A percentile compares a stretch with the other conserved stretches of the same genome.
These are phyloP conservation scores for Rubroboletus satanas DNA, from an alignment of 768 basidiomycete species.

Conservation along the genomic window DNA sequence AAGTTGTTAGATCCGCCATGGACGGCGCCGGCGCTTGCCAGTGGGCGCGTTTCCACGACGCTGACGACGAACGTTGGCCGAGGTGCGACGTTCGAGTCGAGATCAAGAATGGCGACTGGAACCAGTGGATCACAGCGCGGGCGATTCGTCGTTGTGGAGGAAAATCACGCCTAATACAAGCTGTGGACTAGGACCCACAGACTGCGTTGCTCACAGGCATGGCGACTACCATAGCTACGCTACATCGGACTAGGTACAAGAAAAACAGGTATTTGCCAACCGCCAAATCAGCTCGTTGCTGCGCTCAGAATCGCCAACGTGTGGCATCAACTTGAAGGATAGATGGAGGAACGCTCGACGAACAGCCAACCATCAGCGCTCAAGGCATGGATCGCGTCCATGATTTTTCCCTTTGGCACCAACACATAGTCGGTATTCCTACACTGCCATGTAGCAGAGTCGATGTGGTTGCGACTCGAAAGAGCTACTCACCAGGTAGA, in stretches of 20 bases:
- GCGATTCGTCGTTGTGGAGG: conserved; percentile 8
- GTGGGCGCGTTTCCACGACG: conserved; percentile 6
- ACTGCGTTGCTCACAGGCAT: background rate
- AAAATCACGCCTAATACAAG: conserved; percentile 2
- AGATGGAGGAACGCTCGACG: conserved; percentile 1
- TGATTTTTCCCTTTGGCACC: conserved; percentile 43
- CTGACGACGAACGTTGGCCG: conserved; percentile 2
- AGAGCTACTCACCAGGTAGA: conserved; percentile 54
- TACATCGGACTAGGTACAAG: background rate
- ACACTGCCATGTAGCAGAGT: background rate
- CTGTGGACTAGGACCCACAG: conserved; percentile 6
- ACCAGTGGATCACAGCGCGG: background rate
- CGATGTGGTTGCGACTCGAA: background rate
- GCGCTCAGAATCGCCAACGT: background rate
- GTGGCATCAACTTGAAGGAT: conserved; percentile 1
- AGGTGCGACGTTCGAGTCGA: background rate
- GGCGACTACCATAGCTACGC: background rate
- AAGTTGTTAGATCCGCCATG: conserved; percentile 34
- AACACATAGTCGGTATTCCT: conserved; percentile 70
- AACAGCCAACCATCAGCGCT: conserved; percentile 49
- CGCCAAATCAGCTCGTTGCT: background rate
- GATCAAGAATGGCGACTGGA: conserved; percentile 1
- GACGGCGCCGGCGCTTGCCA: conserved; percentile 11
- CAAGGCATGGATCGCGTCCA: conserved; percentile 41
- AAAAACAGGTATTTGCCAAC: background rate